These are phyloP conservation scores for Coemansia sp. DNA, from an alignment of 192 early-diverging fungal genomes.

Conservation along the genomic window DNA sequence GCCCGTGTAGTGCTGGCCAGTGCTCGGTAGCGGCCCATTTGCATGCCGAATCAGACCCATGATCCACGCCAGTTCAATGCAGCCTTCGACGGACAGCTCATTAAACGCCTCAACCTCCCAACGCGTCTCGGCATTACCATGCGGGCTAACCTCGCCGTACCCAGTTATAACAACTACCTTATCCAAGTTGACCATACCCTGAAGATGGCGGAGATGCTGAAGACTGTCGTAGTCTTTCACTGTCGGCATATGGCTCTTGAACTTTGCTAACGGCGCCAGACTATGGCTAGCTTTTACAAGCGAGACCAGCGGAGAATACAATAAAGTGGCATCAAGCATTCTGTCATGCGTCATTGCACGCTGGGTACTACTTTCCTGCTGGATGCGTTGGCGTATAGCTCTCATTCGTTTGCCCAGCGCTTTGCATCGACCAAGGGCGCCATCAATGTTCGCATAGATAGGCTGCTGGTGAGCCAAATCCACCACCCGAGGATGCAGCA, in stretches of 20 bases:
- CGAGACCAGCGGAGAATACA: not conserved
- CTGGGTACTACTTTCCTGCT: not conserved
- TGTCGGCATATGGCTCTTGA: too few species aligned
- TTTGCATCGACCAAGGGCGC: slow-evolving; percentile 68
- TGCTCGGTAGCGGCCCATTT: slow-evolving; percentile 41
- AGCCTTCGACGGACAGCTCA: slow-evolving; percentile 52
- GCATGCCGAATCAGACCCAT: slow-evolving; percentile 91
- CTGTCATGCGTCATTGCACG: not conserved
- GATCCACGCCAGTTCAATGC: slow-evolving; percentile 95
- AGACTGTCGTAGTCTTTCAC: slow-evolving; percentile 65
- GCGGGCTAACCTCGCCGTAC: slow-evolving; percentile 88
- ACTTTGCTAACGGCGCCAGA: slow-evolving; percentile 74
- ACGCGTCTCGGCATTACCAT: slow-evolving; percentile 84
- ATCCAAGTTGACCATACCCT: slow-evolving; percentile 84
- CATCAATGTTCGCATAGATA: slow-evolving; percentile 86
- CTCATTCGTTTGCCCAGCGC: not conserved
- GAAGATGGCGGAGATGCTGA: slow-evolving; percentile 61
- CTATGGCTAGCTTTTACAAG: too few species aligned
- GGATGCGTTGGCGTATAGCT: not conserved
- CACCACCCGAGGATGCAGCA: slow-evolving; percentile 73
- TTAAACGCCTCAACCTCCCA: slow-evolving; percentile 95
- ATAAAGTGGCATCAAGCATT: too few species aligned
- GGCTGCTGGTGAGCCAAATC: slow-evolving; percentile 68
- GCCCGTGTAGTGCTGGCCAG: slow-evolving; percentile 48
- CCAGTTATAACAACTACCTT: slow-evolving; percentile 89